phyloP scores from a whole-genome alignment of 2,329 filamentous ascomycete species.

The Rhynchosporium secalis region DNA sequence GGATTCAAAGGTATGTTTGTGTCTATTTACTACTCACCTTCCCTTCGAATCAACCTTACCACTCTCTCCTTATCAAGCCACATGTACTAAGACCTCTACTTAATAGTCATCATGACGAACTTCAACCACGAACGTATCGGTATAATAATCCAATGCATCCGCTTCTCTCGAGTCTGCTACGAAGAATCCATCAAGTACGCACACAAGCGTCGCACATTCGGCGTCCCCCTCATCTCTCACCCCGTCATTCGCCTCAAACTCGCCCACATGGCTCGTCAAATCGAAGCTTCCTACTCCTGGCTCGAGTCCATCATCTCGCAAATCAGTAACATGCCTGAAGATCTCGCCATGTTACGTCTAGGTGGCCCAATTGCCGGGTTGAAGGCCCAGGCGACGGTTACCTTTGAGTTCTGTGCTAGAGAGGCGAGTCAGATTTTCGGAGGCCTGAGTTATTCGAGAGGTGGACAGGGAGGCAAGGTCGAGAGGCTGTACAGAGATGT shows the following conservation, averaged over 20 bases:
- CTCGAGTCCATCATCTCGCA: conserved; percentile 94
- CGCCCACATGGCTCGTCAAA: conserved; percentile 96
- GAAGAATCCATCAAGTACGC: conserved; percentile 96
- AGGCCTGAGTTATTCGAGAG: conserved; percentile 85
- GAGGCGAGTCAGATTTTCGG: conserved; percentile 98
- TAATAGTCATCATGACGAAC: conserved; percentile 94
- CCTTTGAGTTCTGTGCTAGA: conserved; percentile 95
- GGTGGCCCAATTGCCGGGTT: conserved; percentile 90
- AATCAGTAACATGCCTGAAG: conserved; percentile 88
- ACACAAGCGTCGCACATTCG: conserved; percentile 95
- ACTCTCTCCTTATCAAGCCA: background rate
- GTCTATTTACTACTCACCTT: no score
- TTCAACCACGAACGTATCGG: conserved; percentile 99
- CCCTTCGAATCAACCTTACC: no score
- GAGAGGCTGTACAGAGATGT: conserved; percentile 95
- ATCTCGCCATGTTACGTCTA: conserved; percentile 92
- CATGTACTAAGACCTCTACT: conserved; percentile 13
- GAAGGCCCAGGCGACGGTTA: conserved; percentile 91
- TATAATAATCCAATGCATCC: conserved; percentile 95
- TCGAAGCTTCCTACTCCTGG: conserved; percentile 97
- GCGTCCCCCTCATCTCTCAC: conserved; percentile 94
- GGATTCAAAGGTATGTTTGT: conserved; percentile 73
- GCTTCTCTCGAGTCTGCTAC: conserved; percentile 95
- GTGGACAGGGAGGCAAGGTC: conserved; percentile 92
- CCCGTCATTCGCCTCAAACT: conserved; percentile 97